Conservation (phyloP, 441 rosid species). For the Aleurites moluccanus region DNA sequence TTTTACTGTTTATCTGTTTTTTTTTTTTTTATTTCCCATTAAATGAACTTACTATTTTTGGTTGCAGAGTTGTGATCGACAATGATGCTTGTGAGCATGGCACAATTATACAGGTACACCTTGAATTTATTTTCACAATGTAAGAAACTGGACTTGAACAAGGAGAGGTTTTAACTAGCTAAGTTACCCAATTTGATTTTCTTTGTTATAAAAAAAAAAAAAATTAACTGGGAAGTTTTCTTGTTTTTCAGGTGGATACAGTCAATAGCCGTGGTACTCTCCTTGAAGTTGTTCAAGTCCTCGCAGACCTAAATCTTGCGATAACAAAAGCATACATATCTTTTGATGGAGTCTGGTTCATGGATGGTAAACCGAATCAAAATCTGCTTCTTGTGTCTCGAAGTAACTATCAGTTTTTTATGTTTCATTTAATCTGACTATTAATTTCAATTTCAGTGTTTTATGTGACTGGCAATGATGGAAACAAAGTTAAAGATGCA, state of each 20-base stretch:
- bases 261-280: constrained; percentile 45
- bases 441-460: constrained; percentile 35
- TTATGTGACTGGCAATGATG: constrained; percentile 42
- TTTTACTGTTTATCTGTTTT: not conserved
- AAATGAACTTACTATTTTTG: not conserved
- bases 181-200: not conserved
- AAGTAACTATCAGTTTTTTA: not conserved
- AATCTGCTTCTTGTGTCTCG: not conserved
- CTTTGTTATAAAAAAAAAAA: not conserved
- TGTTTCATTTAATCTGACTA: not conserved
- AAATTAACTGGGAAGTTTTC: not conserved
- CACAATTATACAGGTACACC: constrained; percentile 45
- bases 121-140: not conserved
- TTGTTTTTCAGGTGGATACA: constrained; percentile 41
- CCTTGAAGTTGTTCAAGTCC: constrained; percentile 52
- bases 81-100: constrained; percentile 47
- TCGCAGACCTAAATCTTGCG: constrained; percentile 49
- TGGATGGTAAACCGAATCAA: constrained; percentile 45
- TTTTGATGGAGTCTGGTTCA: constrained; percentile 57
- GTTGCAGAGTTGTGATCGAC: constrained; percentile 50
- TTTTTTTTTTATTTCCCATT: constrained; percentile 3
- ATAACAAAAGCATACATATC: constrained; percentile 52
- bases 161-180: not conserved
- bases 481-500: constrained; percentile 39
- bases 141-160: not conserved